Evolutionary conservation across 2,329 filamentous ascomycete genomes (phyloP), one percentile per base, ranked within the genome.

Genomic region (Blumeria graminis): DNA sequence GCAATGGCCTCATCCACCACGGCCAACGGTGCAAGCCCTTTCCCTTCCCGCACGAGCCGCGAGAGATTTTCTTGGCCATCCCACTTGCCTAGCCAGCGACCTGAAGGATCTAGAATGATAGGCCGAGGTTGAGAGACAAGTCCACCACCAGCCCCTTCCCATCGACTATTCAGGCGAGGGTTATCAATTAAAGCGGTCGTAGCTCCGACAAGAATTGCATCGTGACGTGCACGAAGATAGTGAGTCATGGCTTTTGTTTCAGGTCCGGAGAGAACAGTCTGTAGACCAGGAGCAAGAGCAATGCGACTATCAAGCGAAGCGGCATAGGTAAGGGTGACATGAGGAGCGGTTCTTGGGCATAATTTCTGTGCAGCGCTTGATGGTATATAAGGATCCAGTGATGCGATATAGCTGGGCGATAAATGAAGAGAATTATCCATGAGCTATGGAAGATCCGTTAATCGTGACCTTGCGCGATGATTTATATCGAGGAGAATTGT

Each of bases 221-320:
- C 80, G 69, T 96, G 88, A 14, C 76, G 77, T 11, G 82, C 81
- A 63, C 90, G 85, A 33, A 96, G 76, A 66, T 84, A 86, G 69
- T 96, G 90, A 0, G 90, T 95, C 86, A 96, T 93, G 56, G 85
- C 77, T 69, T 94, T 94, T 39, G 86, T 86, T 60, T 81, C 74
- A 0, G 83, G 77, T 3, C 89, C 89, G 1, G 90, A 96, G 13
- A 96, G 76, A 0, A 77, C 73, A 1, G 90, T 96, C 61, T 84
- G 84, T n/a, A 80, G 74, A 13, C 88, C 88, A 6, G 76, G 77
- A 10, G 72, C 60, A 7, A 63, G 58, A 3, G 61, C 53, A 16
- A 63, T 53, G 39, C 81, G 78, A 43, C 84, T 82, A 70, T 96
- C 90, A 62, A 98, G 81, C 3, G 89, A 95, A 10, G 82, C 84